Evolutionary conservation across 2,329 filamentous ascomycete genomes (phyloP).

Genomic region (Blastomyces gilchristii): DNA sequence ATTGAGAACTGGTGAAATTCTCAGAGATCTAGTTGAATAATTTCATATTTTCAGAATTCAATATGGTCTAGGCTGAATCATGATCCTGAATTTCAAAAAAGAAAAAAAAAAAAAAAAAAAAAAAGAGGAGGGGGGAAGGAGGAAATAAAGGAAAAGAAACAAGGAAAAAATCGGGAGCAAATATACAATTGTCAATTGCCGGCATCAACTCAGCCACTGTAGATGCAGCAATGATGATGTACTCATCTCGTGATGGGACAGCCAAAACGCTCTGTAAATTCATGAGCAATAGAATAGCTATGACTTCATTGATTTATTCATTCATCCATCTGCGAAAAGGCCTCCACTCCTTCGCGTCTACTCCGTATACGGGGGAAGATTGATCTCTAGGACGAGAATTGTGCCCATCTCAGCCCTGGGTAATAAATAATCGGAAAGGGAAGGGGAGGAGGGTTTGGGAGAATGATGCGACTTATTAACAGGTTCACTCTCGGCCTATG

Average conservation of each 20-base stretch:
- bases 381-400: background rate
- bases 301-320: no score
- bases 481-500: background rate
- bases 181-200: background rate
- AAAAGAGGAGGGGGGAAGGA: background rate
- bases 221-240: background rate
- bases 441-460: no score
- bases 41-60: background rate
- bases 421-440: background rate
- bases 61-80: background rate
- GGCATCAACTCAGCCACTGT: background rate
- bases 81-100: background rate
- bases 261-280: background rate
- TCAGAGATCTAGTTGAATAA: no score
- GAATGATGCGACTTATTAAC: no score
- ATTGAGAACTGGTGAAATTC: background rate
- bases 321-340: background rate
- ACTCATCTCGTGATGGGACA: background rate
- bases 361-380: no score
- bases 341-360: background rate
- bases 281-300: background rate
- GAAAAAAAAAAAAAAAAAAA: background rate
- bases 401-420: background rate
- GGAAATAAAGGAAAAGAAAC: background rate
- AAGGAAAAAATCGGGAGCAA: background rate